Conservation (phyloP, 352 stramenopile species). For the Globisporangium cystogenes region DNA sequence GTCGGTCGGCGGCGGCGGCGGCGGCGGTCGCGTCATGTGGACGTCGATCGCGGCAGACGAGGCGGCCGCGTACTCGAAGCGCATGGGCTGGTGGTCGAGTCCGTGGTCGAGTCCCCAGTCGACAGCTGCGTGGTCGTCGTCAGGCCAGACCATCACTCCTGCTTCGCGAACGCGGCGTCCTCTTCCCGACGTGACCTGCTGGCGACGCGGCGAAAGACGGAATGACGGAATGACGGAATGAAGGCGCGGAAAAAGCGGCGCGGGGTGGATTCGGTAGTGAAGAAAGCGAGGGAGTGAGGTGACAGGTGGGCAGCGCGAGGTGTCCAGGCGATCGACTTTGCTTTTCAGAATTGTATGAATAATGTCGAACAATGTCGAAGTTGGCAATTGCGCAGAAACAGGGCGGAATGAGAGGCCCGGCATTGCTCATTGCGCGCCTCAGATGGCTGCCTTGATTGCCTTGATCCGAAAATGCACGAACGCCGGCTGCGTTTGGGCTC, state of each 20-base stretch:
- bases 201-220: neutral
- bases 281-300: neutral
- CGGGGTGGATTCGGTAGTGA: neutral
- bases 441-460: constrained; percentile 1
- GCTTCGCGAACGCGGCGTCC: neutral
- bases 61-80: constrained; percentile 7
- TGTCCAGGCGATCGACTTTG: neutral
- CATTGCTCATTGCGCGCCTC: neutral
- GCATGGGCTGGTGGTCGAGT: constrained; percentile 9
- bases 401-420: neutral
- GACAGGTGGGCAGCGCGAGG: neutral
- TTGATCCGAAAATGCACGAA: too few relatives aligned
- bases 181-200: neutral
- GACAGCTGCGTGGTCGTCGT: neutral
- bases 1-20: neutral
- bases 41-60: neutral
- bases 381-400: neutral
- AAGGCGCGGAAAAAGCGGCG: neutral
- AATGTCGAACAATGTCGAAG: constrained; percentile 1
- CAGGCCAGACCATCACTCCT: constrained; percentile 11
- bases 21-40: constrained; percentile 2
- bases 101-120: constrained; percentile 12
- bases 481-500: too few relatives aligned
- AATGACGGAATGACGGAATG: constrained; percentile 3
- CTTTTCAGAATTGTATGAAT: neutral